phyloP scores from a whole-genome alignment of 2,329 filamentous ascomycete species.

The Ceratocystis cubensis region DNA sequence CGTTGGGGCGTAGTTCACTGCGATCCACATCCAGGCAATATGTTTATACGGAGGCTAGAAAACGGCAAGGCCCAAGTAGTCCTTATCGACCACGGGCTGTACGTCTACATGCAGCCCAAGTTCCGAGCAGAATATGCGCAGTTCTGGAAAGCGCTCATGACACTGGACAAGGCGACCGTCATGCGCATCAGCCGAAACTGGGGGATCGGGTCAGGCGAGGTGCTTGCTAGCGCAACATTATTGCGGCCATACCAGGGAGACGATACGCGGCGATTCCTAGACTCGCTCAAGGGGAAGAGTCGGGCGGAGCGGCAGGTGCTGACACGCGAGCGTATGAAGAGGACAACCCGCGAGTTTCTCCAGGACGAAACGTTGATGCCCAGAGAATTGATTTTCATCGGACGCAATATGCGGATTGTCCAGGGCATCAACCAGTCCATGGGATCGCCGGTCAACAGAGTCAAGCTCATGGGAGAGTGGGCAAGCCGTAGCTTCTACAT shows the following conservation, averaged over 20 bases:
- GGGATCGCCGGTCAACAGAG: conserved; percentile 75
- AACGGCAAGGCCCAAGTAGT: conserved; percentile 79
- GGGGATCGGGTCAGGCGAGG: conserved; percentile 72
- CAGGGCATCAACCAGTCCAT: conserved; percentile 88
- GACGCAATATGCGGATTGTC: conserved; percentile 81
- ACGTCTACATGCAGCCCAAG: conserved; percentile 73
- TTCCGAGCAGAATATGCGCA: conserved; percentile 77
- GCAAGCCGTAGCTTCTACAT: conserved; percentile 73
- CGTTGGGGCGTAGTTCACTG: conserved; percentile 93
- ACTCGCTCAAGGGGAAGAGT: conserved; percentile 45
- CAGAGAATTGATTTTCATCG: conserved; percentile 82
- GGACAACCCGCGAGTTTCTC: conserved; percentile 54
- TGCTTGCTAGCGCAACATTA: conserved; percentile 83
- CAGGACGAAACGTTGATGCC: conserved; percentile 81
- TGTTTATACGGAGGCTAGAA: conserved; percentile 79
- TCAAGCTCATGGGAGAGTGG: conserved; percentile 91
- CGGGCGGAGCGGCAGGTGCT: conserved; percentile 68
- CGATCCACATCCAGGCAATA: conserved; percentile 94
- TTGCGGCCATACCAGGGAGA: conserved; percentile 86
- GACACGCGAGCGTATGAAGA: conserved; percentile 76
- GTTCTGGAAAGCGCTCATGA: conserved; percentile 91
- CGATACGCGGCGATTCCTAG: conserved; percentile 54
- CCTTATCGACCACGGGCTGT: conserved; percentile 92
- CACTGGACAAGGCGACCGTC: conserved; percentile 80
- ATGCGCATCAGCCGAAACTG: conserved; percentile 59